Percentiles rank a stretch among this genome's conserved stretches.
Conservation (phyloP, 805 yeast species). For the Sporopachydermia lactativora region DNA sequence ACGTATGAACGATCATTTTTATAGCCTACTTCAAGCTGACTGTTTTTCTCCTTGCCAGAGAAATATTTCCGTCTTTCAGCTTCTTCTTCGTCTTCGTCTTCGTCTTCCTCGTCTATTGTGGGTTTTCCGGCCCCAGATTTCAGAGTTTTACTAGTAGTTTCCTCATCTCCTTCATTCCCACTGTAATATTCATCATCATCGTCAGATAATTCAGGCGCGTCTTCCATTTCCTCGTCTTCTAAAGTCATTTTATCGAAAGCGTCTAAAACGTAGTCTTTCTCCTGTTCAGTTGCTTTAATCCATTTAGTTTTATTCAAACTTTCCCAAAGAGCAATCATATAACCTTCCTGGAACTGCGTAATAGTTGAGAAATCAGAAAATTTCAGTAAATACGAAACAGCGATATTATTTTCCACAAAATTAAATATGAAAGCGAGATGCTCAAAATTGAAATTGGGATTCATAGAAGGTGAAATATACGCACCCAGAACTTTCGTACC, state of each 20-base stretch:
- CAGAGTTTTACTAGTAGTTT: constrained; percentile 13
- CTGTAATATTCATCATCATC: constrained; percentile 18
- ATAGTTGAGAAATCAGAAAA: constrained; percentile 30
- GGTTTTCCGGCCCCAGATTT: constrained; percentile 6
- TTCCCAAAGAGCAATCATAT: constrained; percentile 50
- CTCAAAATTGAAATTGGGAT: constrained; percentile 52
- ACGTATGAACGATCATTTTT: constrained; percentile 64
- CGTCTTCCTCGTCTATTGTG: constrained; percentile 18
- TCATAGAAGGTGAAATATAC: constrained; percentile 33
- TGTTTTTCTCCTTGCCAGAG: constrained; percentile 31
- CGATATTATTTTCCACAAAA: constrained; percentile 22
- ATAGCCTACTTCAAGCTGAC: constrained; percentile 56
- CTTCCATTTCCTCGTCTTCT: constrained; percentile 22
- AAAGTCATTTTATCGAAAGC: constrained; percentile 32
- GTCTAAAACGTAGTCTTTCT: constrained; percentile 41
- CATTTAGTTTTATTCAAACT: constrained; percentile 35
- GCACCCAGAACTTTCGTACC: constrained; percentile 23
- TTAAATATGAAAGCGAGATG: constrained; percentile 53
- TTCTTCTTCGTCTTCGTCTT: constrained; percentile 23
- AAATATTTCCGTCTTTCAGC: constrained; percentile 13
- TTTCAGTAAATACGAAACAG: constrained; percentile 49
- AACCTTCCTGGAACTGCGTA: constrained; percentile 35
- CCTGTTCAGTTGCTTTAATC: constrained; percentile 27
- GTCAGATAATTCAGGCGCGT: constrained; percentile 14
- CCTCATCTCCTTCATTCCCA: constrained; percentile 25